phyloP scores from a whole-genome alignment of 306 rosid genomes.

The Arachis stenosperma region DNA sequence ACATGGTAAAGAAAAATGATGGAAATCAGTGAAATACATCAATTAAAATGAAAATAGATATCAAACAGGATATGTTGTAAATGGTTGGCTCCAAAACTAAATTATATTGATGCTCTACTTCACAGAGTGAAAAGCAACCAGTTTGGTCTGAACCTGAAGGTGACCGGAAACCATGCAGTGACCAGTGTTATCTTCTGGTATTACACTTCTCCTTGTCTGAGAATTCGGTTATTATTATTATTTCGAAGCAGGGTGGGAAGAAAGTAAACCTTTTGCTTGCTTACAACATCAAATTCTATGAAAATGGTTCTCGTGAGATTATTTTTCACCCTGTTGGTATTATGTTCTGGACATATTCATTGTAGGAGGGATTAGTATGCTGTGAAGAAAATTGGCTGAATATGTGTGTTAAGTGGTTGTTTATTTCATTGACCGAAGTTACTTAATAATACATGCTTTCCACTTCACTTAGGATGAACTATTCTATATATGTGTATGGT shows the following conservation, averaged over 20 bases:
- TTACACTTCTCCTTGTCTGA: slow-evolving; percentile 35
- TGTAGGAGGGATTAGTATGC: background rate
- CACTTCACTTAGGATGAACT: slow-evolving; percentile 4
- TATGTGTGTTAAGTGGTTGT: slow-evolving; percentile 14
- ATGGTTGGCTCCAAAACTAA: slow-evolving; percentile 29
- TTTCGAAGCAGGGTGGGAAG: background rate
- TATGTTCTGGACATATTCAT: slow-evolving; percentile 5
- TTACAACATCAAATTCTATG: slow-evolving; percentile 1
- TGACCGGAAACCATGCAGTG: slow-evolving; percentile 73
- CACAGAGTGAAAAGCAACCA: slow-evolving; percentile 66
- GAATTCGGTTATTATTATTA: slow-evolving; percentile 10
- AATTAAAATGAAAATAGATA: background rate
- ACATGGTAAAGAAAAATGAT: background rate
- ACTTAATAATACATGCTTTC: slow-evolving; percentile 13
- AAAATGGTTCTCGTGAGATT: background rate
- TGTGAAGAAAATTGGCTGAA: background rate
- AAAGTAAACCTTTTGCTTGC: slow-evolving; percentile 5
- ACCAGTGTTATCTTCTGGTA: slow-evolving; percentile 79
- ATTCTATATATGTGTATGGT: background rate
- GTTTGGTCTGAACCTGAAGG: slow-evolving; percentile 68
- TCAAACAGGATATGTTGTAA: background rate
- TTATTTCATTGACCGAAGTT: slow-evolving; percentile 4
- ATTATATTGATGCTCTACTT: slow-evolving; percentile 45
- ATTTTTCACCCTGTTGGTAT: background rate
- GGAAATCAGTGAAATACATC: background rate